Conservation (phyloP, 345 rosid species). For the Bruguiera gymnorhiza region DNA sequence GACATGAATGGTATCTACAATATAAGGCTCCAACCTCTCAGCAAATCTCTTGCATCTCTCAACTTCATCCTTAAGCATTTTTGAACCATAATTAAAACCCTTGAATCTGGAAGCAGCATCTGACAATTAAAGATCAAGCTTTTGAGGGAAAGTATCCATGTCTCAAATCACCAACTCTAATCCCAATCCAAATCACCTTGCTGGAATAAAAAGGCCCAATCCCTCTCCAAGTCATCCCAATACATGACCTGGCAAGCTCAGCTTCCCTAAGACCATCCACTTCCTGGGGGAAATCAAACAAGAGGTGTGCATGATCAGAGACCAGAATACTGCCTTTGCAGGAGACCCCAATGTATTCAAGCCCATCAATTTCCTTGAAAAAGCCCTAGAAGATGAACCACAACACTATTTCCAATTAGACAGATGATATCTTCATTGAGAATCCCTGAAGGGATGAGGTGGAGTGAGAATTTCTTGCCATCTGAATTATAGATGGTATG, state of each 20-base stretch:
- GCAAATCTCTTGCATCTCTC: slow-evolving; percentile 88
- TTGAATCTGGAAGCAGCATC: slow-evolving; percentile 81
- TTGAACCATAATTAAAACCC: slow-evolving; percentile 61
- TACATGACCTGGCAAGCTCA: slow-evolving; percentile 84
- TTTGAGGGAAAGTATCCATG: slow-evolving; percentile 86
- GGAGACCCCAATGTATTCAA: slow-evolving; percentile 73
- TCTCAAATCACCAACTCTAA: slow-evolving; percentile 87
- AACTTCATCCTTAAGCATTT: slow-evolving; percentile 78
- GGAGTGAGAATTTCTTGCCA: slow-evolving; percentile 94
- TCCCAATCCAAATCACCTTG: slow-evolving; percentile 79
- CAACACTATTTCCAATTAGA: slow-evolving; percentile 93
- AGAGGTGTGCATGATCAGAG: slow-evolving; percentile 85
- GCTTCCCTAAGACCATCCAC: slow-evolving; percentile 84
- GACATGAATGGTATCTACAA: slow-evolving; percentile 81
- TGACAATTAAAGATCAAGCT: slow-evolving; percentile 66
- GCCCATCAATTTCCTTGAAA: slow-evolving; percentile 79
- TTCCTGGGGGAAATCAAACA: slow-evolving; percentile 91
- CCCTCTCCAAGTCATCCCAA: slow-evolving; percentile 92
- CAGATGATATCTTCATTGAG: slow-evolving; percentile 82
- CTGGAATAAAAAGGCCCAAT: slow-evolving; percentile 92
- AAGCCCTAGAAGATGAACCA: slow-evolving; percentile 80
- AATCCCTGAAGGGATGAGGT: slow-evolving; percentile 93
- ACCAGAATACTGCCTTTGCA: slow-evolving; percentile 90
- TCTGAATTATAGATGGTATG: slow-evolving; percentile 94
- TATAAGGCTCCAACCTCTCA: slow-evolving; percentile 86